Evolutionary conservation across 192 early-diverging fungal species (phyloP).

Genomic region (Podila epicladia): DNA sequence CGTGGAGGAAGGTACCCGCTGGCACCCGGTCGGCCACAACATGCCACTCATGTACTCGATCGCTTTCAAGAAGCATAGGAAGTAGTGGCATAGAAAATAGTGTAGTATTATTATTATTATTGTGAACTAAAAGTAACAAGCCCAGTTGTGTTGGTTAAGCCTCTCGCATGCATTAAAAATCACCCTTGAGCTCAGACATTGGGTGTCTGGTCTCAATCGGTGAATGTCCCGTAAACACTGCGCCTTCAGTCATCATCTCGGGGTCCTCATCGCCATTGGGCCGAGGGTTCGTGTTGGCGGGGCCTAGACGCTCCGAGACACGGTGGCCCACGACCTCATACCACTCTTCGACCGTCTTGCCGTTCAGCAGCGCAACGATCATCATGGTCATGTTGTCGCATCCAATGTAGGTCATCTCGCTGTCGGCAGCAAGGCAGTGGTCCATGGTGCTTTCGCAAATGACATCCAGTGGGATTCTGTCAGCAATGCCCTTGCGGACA

Average conservation of each 20-base stretch:
- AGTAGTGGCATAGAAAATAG: not conserved
- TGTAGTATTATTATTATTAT: too few species aligned
- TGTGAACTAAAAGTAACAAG: not conserved
- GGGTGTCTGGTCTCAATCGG: too few species aligned
- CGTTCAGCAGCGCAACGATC: slow-evolving; percentile 87
- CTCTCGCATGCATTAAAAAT: too few species aligned
- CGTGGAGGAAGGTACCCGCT: slow-evolving; percentile 30
- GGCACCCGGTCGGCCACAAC: slow-evolving; percentile 18
- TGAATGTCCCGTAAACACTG: too few species aligned
- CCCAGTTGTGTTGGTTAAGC: too few species aligned
- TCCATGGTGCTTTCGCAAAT: slow-evolving; percentile 94
- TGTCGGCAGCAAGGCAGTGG: slow-evolving; percentile 87
- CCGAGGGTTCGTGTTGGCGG: slow-evolving; percentile 11
- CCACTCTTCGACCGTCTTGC: slow-evolving; percentile 84
- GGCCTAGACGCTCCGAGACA: slow-evolving; percentile 27
- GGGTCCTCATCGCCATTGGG: slow-evolving; percentile 39
- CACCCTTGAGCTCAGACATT: too few species aligned
- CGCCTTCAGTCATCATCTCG: slow-evolving; percentile 8
- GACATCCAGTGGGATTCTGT: slow-evolving; percentile 43
- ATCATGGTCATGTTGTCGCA: slow-evolving; percentile 99
- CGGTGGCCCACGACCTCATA: slow-evolving; percentile 55
- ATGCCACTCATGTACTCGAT: slow-evolving; percentile 49
- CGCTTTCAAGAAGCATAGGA: slow-evolving; percentile 9
- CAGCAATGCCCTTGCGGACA: slow-evolving; percentile 66
- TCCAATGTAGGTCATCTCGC: slow-evolving; percentile 89